Conservation (phyloP, 1,284 basidiomycete species). For the Amylostereum chailletii region DNA sequence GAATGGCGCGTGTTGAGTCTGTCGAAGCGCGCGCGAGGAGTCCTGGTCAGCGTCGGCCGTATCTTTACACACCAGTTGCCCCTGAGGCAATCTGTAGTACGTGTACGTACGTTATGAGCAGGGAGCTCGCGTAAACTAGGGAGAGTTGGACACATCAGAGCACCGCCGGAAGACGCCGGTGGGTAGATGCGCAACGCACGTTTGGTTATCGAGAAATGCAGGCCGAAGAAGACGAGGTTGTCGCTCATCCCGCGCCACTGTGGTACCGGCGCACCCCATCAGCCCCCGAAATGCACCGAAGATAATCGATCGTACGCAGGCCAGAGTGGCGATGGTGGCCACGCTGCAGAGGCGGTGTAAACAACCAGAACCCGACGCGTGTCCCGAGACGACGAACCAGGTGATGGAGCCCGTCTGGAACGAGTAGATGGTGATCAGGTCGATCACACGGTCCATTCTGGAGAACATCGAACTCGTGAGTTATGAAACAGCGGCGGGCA, state of each 20-base stretch:
- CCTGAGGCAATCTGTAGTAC: too few relatives aligned
- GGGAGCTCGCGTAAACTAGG: slow-evolving; percentile 15
- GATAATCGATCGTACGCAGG: not conserved
- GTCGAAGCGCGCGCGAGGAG: too few relatives aligned
- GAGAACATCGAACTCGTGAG: not conserved
- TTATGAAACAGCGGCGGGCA: not conserved
- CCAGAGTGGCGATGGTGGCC: not conserved
- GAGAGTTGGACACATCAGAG: not conserved
- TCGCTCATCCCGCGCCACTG: not conserved
- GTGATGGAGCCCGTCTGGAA: slow-evolving; percentile 45
- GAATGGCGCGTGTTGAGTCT: slow-evolving; percentile 11
- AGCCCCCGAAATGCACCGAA: not conserved
- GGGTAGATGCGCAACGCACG: not conserved
- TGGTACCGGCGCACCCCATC: too few relatives aligned
- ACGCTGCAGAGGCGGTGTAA: not conserved
- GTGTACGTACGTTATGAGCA: slow-evolving; percentile 9
- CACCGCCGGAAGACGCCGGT: not conserved
- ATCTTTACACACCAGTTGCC: too few relatives aligned
- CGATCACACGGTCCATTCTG: slow-evolving; percentile 41
- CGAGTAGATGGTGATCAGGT: slow-evolving; percentile 41
- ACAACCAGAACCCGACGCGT: too few relatives aligned
- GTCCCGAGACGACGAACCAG: slow-evolving; percentile 21
- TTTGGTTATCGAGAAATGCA: not conserved
- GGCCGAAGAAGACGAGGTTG: not conserved
- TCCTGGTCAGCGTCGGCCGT: too few relatives aligned